phyloP scores from a whole-genome alignment of 1,284 basidiomycete species.

The Coniferiporia sulphurascens region DNA sequence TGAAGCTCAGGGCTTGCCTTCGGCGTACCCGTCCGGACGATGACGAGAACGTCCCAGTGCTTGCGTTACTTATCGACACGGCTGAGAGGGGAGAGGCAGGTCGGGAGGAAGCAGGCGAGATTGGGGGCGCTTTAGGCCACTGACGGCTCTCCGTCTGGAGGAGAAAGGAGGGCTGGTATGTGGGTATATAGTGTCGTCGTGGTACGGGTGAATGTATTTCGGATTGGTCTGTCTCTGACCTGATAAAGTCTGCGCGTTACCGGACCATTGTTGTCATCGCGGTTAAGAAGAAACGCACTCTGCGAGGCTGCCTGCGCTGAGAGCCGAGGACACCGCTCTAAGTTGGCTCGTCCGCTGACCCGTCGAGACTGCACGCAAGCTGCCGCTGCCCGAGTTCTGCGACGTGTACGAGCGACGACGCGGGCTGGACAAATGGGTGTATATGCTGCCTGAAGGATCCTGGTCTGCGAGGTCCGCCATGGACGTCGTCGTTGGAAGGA shows the following conservation, averaged over 20 bases:
- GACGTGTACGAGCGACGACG: slow-evolving; percentile 15
- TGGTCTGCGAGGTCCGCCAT: slow-evolving; percentile 18
- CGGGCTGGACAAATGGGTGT: slow-evolving; percentile 1
- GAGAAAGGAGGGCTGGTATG: background rate
- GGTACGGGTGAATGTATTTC: slow-evolving; percentile 32
- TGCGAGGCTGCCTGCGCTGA: slow-evolving; percentile 21
- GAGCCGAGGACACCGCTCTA: slow-evolving; percentile 16
- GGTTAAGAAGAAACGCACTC: slow-evolving; percentile 20
- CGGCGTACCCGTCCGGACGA: slow-evolving; percentile 6
- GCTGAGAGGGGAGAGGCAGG: slow-evolving; percentile 36
- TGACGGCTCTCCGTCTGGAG: slow-evolving; percentile 24
- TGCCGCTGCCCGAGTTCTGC: slow-evolving; percentile 8
- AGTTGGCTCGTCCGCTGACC: background rate
- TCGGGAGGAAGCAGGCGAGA: slow-evolving; percentile 41
- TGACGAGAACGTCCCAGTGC: slow-evolving; percentile 8
- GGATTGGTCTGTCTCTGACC: slow-evolving; percentile 25
- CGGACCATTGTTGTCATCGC: background rate
- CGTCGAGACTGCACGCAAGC: slow-evolving; percentile 3
- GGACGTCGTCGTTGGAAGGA: background rate
- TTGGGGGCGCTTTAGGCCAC: slow-evolving; percentile 47
- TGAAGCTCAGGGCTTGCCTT: slow-evolving; percentile 31
- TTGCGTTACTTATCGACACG: slow-evolving; percentile 17
- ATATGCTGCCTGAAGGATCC: slow-evolving; percentile 7
- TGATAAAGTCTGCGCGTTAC: background rate
- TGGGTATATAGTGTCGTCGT: slow-evolving; percentile 22